These are phyloP conservation scores for Phytophthora macrochlamydospora DNA, from an alignment of 352 stramenopile genomes.

Conservation along the genomic window DNA sequence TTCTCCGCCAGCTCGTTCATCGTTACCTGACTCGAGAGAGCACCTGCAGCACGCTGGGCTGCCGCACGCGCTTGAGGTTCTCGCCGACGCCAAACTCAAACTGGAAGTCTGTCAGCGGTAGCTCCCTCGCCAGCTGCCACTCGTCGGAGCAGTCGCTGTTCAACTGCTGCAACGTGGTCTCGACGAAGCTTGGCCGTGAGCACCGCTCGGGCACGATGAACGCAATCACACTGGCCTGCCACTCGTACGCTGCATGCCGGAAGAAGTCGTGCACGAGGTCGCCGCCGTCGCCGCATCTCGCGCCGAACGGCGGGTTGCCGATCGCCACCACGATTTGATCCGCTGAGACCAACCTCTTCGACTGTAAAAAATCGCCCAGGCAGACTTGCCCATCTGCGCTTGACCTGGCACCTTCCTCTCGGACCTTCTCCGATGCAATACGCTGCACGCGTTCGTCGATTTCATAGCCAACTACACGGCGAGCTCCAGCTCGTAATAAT, in stretches of 20 bases:
- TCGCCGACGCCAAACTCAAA: conserved; percentile 64
- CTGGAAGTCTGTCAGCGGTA: conserved; percentile 41
- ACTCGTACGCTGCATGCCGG: conserved; percentile 47
- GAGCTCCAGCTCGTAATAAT: conserved; percentile 46
- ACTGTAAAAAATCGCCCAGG: conserved; percentile 61
- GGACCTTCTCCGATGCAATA: conserved; percentile 22
- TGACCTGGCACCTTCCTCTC: conserved; percentile 16
- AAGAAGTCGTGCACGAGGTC: conserved; percentile 71
- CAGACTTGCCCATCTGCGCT: conserved; percentile 12
- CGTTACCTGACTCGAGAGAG: conserved; percentile 13
- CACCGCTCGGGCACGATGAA: conserved; percentile 81
- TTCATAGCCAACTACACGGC: conserved; percentile 59
- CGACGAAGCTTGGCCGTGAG: conserved; percentile 41
- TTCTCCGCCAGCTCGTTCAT: not conserved
- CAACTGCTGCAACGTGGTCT: conserved; percentile 40
- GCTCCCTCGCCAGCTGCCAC: conserved; percentile 40
- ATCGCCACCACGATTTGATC: conserved; percentile 46
- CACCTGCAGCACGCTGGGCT: conserved; percentile 68
- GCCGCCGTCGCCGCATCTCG: conserved; percentile 20
- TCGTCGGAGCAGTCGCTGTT: not conserved
- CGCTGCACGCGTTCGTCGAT: conserved; percentile 47
- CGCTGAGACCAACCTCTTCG: conserved; percentile 16
- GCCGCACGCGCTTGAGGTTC: conserved; percentile 54
- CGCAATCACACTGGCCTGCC: conserved; percentile 54
- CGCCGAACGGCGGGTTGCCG: conserved; percentile 76